These are phyloP conservation scores for Fusarium buxicola DNA, from an alignment of 2,329 filamentous ascomycete species.

Conservation along the genomic window DNA sequence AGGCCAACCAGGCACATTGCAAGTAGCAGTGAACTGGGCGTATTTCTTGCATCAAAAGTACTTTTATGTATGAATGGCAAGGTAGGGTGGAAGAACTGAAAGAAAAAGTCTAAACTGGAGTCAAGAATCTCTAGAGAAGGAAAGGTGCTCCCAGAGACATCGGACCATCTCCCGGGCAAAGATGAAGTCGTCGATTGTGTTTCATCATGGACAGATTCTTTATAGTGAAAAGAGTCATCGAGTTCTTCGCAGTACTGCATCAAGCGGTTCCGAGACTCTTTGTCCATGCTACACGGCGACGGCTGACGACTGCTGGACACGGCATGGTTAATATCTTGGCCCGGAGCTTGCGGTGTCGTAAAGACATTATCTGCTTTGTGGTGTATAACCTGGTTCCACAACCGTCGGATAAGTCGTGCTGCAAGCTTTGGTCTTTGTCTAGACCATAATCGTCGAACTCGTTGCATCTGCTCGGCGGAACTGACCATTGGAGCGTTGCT, in stretches of 20 bases:
- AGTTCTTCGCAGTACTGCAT: constrained; percentile 15
- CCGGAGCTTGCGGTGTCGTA: neutral
- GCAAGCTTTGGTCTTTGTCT: constrained; percentile 9
- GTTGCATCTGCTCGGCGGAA: neutral
- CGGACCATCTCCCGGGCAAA: no score
- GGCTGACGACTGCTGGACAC: neutral
- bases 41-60: constrained; percentile 11
- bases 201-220: neutral
- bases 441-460: constrained; percentile 9
- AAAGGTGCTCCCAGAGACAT: neutral
- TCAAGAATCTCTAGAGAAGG: constrained; percentile 12
- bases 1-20: constrained; percentile 24
- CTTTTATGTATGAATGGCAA: constrained; percentile 21
- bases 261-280: constrained; percentile 4
- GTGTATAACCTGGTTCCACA: constrained; percentile 1
- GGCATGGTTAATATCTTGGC: no score
- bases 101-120: constrained; percentile 24
- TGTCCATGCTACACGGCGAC: neutral
- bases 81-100: constrained; percentile 22
- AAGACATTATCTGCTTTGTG: constrained; percentile 22
- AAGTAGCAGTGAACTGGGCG: constrained; percentile 8
- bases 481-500: neutral
- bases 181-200: no score
- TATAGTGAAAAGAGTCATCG: neutral
- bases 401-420: neutral